Evolutionary conservation across 2,329 filamentous ascomycete genomes (phyloP), one percentile per base, ranked within the genome.

Genomic region (Celoporthe dispersa): DNA sequence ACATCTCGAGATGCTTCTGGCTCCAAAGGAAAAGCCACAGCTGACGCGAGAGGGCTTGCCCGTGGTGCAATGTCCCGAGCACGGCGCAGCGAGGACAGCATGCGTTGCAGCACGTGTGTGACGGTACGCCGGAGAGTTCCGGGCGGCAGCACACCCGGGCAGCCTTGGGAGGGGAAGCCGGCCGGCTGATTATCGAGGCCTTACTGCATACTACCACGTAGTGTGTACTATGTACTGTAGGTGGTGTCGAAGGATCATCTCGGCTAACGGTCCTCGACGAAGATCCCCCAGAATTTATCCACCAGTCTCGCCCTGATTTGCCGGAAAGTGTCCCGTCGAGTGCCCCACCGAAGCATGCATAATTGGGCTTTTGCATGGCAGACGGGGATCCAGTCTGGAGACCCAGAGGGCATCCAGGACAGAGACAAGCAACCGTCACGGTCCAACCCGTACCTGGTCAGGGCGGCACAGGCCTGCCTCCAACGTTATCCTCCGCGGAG

Each of bases 271-370:
- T 71, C 35, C 60, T 69, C 61, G 67, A 44, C 60, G 67, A 66
- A 71, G 68, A 71, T 71, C 68, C 70, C 70, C 70, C 68, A 71
- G 70, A 70, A 57, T 59, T 68, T 70, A 66, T 64, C 68, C 70
- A 71, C 70, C 68, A 68, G 68, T 70, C 60, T 67, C 53, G 55
- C 51, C 69, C 41, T 67, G 55, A 61, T 48, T 62, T 51, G 55
- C 39, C 51, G 31, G 48, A 53, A 33, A 44, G 57, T 22, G 39
- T 41, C 37, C 39, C 39, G 25, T 33, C 14, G 9, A 51, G 19
- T 33, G 25, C 41, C 37, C 62, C 62, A 51, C 62, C 14, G 14
- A 48, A 64, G 62, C 62, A 64, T 64, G 62, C 39, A 44, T 22
- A 31, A 48, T 35, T 64, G 39, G 62, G 37, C 33, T 60, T 12